Base-by-base conservation (phyloP, 495 filamentous ascomycete species). In the Aspergillus diversus region DNA sequence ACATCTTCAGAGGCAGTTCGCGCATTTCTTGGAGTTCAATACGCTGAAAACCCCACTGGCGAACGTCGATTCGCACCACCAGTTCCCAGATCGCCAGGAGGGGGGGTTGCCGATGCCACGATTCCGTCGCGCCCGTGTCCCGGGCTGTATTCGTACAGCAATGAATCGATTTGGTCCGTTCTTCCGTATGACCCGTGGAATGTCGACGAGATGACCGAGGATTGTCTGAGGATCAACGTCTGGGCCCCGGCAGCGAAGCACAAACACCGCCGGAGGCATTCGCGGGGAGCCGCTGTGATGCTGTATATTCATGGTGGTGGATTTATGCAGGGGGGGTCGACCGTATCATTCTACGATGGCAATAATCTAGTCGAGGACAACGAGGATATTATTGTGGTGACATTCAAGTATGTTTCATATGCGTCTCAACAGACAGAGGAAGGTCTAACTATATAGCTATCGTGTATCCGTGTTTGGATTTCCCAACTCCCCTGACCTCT, bases 141-240 rank as follows among this genome's bases (percentile, higher is more conserved):
- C 1, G 63, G 66, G 7, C 46, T 57, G 13, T 35, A 63, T 32
- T 54, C 42, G 1, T 63, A 32, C 57, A 65, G 60, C 2, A 62
- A 51, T 48, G 56, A 65, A 33, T 66, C 65, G 4, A 66, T 68
- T 8, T 61, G 37, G 16, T 59, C 33, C 32, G 50, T 43, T 15
- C 39, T 43, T 1, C 39, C 61, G 21, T 59, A 65, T 11, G 62
- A 62, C 5, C 63, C 59, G 16, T 47, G 37, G 13, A 33, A 46
- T 5, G 21, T 27, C 21, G 55, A 56, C 4, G 51, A 35, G 3
- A 67, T 70, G 43, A 68, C 65, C 5, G 86, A 88, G 59, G 80
- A 86, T 65, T 86, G 84, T 57, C 72, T 87, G 16, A 76, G 75
- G 39, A 65, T 86, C n/a, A 78, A 79, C n/a, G 70, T 87, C 31